Evolutionary conservation across 1,284 basidiomycete species (phyloP), one percentile per base, ranked within the genome.

Genomic region (Leccinum ponderosum): DNA sequence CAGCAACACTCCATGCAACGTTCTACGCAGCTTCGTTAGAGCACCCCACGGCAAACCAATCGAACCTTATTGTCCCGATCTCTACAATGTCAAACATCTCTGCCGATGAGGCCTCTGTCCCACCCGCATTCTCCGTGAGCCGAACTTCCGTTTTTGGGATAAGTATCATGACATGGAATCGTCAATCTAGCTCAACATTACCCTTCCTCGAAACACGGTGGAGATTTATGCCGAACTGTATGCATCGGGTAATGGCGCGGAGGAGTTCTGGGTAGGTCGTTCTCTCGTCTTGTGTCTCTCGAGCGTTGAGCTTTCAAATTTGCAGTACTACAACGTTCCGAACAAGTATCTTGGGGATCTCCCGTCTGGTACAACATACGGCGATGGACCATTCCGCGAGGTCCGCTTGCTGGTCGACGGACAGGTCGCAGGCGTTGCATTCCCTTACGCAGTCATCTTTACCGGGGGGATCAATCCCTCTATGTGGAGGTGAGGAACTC

Each of bases 391-490:
- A 2, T 93, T 93, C 80, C 82, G 91, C 37, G 92, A 94, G 73
- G 85, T 93, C 15, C 85, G 90, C 55, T 72, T 94, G 54, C 78
- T 89, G n/a, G 83, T 94, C 6, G 92, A 94, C 64, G 87, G 86
- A 1, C 76, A 77, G 65, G 77, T 94, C 8, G 91, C 91, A 7
- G 92, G 92, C 2, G 82, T 85, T 17, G 89, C 83, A 3, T 88
- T 90, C 72, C 92, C 93, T 8, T 94, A 90, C 65, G 83, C 89
- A 3, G 86, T 89, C 33, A 85, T 93, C 44, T 94, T 92, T 68
- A 94, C 91, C 0, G 25, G 25, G 25, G 91, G 89, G 0, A 85
- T 92, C 64, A 80, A 86, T 15, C 90, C 90, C 1, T 79, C 84
- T 1, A 81, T 87, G 48, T 94, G 91, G 91, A 82, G 84, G 85